These are phyloP conservation scores for Talaromyces sp. DNA, from an alignment of 2,329 filamentous ascomycete species.

Conservation along the genomic window DNA sequence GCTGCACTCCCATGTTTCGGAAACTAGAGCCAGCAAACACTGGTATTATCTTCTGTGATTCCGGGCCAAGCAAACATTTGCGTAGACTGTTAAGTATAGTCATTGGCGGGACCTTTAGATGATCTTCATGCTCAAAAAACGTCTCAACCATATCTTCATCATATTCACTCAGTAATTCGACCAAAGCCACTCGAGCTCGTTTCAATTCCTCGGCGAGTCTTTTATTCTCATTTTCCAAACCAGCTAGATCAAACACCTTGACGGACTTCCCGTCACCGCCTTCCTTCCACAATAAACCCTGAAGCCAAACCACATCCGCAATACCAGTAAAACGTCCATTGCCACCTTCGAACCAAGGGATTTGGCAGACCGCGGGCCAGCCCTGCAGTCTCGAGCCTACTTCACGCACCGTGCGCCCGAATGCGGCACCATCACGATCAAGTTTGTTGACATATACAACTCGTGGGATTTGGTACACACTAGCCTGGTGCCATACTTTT, in stretches of 20 bases:
- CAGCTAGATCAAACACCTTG: conserved; percentile 53
- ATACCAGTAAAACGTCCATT: conserved; percentile 77
- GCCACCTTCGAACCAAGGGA: conserved; percentile 81
- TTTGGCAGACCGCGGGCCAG: conserved; percentile 89
- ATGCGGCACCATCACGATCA: conserved; percentile 76
- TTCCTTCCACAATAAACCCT: conserved; percentile 69
- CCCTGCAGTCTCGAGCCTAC: conserved; percentile 73
- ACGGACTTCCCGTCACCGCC: conserved; percentile 63
- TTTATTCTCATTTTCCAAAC: conserved; percentile 51
- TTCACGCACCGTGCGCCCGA: conserved; percentile 80
- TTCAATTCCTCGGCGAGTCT: conserved; percentile 64
- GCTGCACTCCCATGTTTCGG: conserved; percentile 89
- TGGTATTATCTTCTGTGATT: conserved; percentile 66
- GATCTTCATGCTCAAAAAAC: conserved; percentile 74
- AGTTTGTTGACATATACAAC: conserved; percentile 82
- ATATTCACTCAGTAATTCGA: conserved; percentile 82
- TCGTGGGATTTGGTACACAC: conserved; percentile 77
- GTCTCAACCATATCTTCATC: conserved; percentile 82
- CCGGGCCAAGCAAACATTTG: conserved; percentile 63
- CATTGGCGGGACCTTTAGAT: conserved; percentile 60
- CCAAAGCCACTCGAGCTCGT: conserved; percentile 69
- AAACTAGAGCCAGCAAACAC: conserved; percentile 91
- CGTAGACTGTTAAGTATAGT: conserved; percentile 72
- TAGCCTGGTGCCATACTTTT: conserved; percentile 89
- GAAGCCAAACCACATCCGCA: conserved; percentile 74